Evolutionary conservation across 2,329 filamentous ascomycete genomes (phyloP), one percentile per base, ranked within the genome.

Genomic region (Sporothrix euskadiensis): DNA sequence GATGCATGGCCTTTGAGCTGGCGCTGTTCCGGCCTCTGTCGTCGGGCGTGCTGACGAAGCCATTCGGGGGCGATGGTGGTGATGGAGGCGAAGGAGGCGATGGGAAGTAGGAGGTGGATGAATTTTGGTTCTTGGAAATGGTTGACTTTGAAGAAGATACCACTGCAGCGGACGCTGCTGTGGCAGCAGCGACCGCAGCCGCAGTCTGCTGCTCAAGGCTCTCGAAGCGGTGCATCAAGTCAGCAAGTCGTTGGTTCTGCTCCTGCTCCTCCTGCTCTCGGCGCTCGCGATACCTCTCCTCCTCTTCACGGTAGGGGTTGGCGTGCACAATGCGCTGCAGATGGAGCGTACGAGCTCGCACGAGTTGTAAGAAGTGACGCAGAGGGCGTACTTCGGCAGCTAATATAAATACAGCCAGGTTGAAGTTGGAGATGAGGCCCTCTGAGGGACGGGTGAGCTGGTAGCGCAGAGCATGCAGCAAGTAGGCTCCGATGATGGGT

Each of bases 341-440:
- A 78, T 94, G 90, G 9, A 97, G 84, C 2, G 94, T 97, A 47
- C 93, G 89, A 16, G 89, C 88, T 78, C 94, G 91, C 4, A 97
- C 87, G 78, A 98, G 88, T 79, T 91, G 93, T 75, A 97, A 88
- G 35, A 97, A 83, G 79, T 98, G 94, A 0, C 92, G 89, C 68
- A 94, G 84, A 0, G 95, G 95, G 3, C 93, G 90, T 39, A 98
- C 85, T 82, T 98, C 95, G 3, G 95, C 92, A 0, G 92, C 93
- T 22, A 97, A 86, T 2, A 97, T 85, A 81, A 98, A 98, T 71
- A 98, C 93, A 14, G 91, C 94, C 72, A 98, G 85, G 81, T 98
- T 98, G 83, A 95, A 97, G 81, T 97, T 93, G 4, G 94, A 97
- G 7, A 98, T 91, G 12, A 98, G 85, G 1, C 93, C 93, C 80